These are phyloP conservation scores for Lipomyces mesembrius DNA, from an alignment of 805 yeast species.

Conservation along the genomic window DNA sequence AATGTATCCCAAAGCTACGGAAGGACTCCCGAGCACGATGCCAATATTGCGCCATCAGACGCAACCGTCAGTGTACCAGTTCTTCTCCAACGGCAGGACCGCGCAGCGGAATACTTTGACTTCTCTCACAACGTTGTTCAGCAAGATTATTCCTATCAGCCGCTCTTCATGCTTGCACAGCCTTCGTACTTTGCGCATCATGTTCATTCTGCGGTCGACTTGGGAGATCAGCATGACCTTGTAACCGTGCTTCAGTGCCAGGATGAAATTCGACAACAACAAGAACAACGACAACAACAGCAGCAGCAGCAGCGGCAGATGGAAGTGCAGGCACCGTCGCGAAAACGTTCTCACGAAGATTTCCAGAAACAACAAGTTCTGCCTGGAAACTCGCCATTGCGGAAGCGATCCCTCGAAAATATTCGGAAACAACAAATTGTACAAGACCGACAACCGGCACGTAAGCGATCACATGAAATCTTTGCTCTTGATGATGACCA, in stretches of 20 bases:
- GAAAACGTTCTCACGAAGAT: neutral
- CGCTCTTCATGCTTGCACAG: neutral
- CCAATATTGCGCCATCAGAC: neutral
- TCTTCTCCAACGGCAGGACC: neutral
- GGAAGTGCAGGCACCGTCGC: neutral
- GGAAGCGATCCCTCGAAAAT: neutral
- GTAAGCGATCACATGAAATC: neutral
- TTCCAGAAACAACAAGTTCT: neutral
- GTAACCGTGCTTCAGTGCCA: neutral
- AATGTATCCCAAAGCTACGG: neutral
- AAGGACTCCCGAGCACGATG: neutral
- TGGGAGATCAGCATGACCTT: slow-evolving; percentile 3
- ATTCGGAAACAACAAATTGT: neutral
- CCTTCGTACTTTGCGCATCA: neutral
- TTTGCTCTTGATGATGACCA: neutral
- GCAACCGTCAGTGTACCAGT: neutral
- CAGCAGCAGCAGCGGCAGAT: too few relatives aligned
- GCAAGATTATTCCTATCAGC: neutral
- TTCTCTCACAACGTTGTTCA: neutral
- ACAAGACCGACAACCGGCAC: neutral
- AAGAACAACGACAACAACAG: too few relatives aligned
- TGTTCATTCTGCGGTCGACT: neutral
- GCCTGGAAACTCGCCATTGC: neutral
- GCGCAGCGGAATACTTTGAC: neutral
- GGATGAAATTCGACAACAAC: neutral